Conservation (phyloP, 177 flowering plant species). For the Vitis hybrid region DNA sequence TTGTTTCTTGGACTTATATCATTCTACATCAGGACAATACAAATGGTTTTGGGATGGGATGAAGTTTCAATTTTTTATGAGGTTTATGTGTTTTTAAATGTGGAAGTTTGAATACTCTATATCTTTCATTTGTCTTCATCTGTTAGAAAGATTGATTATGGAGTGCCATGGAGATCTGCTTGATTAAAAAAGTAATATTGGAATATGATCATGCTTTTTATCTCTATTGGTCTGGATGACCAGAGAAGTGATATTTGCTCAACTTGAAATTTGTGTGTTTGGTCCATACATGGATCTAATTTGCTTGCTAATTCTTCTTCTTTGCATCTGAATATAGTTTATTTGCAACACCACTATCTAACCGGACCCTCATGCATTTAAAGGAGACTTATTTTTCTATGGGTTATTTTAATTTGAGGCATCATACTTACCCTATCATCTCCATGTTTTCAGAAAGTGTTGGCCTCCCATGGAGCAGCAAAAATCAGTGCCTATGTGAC, state of each 20-base stretch:
- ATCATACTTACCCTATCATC: neutral
- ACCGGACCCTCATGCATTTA: too few relatives aligned
- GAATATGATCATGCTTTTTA: too few relatives aligned
- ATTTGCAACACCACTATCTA: too few relatives aligned
- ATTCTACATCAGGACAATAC: neutral
- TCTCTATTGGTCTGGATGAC: neutral
- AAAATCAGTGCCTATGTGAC: constrained; percentile 97
- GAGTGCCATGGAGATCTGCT: too few relatives aligned
- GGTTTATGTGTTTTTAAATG: neutral
- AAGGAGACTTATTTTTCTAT: too few relatives aligned
- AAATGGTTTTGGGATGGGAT: neutral
- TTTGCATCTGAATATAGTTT: neutral
- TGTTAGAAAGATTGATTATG: neutral
- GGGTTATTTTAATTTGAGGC: neutral
- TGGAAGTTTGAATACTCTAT: neutral
- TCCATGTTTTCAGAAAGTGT: constrained; percentile 56
- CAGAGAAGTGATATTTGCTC: neutral
- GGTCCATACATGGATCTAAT: neutral
- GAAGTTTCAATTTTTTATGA: neutral
- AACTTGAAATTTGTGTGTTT: neutral
- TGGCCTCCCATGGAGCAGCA: constrained; percentile 90
- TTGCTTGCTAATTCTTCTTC: neutral
- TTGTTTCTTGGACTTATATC: neutral
- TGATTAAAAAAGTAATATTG: too few relatives aligned
- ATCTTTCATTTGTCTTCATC: neutral